Evolutionary conservation across 805 yeast genomes (phyloP).

Genomic region (Komagataella phaffii): DNA sequence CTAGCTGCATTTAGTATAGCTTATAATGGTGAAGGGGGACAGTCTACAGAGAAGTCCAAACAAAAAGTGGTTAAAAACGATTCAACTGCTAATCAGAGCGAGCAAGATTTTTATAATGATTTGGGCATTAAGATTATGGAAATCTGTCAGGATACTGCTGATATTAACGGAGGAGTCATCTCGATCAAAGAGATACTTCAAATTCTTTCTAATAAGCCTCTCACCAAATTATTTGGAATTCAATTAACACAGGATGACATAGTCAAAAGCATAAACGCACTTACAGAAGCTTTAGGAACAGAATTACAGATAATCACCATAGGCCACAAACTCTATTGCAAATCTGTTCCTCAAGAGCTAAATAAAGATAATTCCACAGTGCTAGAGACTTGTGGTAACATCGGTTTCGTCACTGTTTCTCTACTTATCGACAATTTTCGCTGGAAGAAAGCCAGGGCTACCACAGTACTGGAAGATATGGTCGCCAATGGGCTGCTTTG

Average conservation of each 20-base stretch:
- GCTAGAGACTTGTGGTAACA: slow-evolving; percentile 60
- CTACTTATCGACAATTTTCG: slow-evolving; percentile 59
- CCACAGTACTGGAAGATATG: slow-evolving; percentile 61
- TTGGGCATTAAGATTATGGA: slow-evolving; percentile 67
- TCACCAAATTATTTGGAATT: slow-evolving; percentile 13
- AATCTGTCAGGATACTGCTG: slow-evolving; percentile 54
- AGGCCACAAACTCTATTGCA: slow-evolving; percentile 42
- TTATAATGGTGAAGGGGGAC: slow-evolving; percentile 4
- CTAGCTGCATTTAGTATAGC: slow-evolving; percentile 20
- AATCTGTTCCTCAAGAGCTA: slow-evolving; percentile 50
- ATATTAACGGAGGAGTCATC: slow-evolving; percentile 73
- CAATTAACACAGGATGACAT: slow-evolving; percentile 36
- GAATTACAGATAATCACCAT: slow-evolving; percentile 56
- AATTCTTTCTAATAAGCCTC: slow-evolving; percentile 9
- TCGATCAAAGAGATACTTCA: slow-evolving; percentile 39
- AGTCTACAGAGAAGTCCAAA: slow-evolving; percentile 12
- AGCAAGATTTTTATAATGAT: slow-evolving; percentile 36
- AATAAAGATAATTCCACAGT: slow-evolving; percentile 58
- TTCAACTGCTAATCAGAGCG: slow-evolving; percentile 7
- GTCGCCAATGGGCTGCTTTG: slow-evolving; percentile 73
- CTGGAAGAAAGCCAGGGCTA: slow-evolving; percentile 58
- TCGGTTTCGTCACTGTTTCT: slow-evolving; percentile 60
- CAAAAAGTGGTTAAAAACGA: slow-evolving; percentile 7
- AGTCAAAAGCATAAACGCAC: slow-evolving; percentile 32
- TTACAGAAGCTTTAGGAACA: slow-evolving; percentile 46